Evolutionary conservation across 768 basidiomycete species (phyloP).

Genomic region (Goffeauzyma gilvescens): DNA sequence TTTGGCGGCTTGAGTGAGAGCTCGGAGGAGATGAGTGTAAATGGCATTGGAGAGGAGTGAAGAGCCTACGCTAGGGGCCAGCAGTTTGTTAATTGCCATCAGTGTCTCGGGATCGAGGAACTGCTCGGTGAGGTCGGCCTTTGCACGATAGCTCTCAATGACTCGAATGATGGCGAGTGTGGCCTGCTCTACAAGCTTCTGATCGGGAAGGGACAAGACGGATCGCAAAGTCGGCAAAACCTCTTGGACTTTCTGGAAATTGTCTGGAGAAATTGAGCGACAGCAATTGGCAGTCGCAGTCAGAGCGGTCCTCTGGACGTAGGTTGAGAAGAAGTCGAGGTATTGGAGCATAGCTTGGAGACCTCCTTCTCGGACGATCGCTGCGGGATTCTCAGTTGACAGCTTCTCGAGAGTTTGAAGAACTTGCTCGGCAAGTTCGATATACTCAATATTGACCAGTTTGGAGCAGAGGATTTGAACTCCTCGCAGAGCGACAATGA

Average conservation of each 20-base stretch:
- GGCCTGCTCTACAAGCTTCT: slow-evolving; percentile 91
- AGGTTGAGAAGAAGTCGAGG: slow-evolving; percentile 95
- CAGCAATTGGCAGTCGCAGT: slow-evolving; percentile 96
- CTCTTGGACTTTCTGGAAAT: slow-evolving; percentile 69
- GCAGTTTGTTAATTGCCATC: slow-evolving; percentile 61
- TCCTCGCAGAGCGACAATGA: slow-evolving; percentile 93
- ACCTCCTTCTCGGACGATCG: slow-evolving; percentile 90
- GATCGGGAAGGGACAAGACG: slow-evolving; percentile 77
- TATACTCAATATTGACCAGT: slow-evolving; percentile 87
- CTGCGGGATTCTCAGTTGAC: slow-evolving; percentile 86
- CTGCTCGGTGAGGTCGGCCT: slow-evolving; percentile 65
- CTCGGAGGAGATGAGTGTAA: slow-evolving; percentile 68
- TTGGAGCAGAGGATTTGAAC: slow-evolving; percentile 96
- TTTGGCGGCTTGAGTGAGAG: slow-evolving; percentile 68
- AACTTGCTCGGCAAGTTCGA: slow-evolving; percentile 95
- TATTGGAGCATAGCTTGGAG: slow-evolving; percentile 80
- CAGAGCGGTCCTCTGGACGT: slow-evolving; percentile 86
- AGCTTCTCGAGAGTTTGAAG: slow-evolving; percentile 63
- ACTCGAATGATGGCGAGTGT: slow-evolving; percentile 86
- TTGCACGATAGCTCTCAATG: slow-evolving; percentile 76
- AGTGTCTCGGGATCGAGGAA: slow-evolving; percentile 60
- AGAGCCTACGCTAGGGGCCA: slow-evolving; percentile 61
- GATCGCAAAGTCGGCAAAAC: slow-evolving; percentile 75
- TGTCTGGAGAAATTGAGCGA: slow-evolving; percentile 70
- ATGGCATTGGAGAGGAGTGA: slow-evolving; percentile 70